Percentiles rank a stretch among this genome's conserved stretches.
Conservation (phyloP, 2,329 filamentous ascomycete genomes). For the Verticillium nubilum region DNA sequence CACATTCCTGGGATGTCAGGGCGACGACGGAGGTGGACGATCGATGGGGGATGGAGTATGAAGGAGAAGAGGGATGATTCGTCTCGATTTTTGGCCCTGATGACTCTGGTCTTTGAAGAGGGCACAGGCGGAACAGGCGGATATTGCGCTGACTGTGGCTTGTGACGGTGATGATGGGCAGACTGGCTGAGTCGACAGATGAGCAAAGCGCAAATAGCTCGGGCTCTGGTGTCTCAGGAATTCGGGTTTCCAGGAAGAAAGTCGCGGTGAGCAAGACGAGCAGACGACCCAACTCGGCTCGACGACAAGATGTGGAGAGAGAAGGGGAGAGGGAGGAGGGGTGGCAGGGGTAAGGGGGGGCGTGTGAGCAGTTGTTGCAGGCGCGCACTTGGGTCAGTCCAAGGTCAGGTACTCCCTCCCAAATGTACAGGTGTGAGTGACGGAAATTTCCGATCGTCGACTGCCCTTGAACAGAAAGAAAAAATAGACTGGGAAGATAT, state of each 20-base stretch:
- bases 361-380: neutral
- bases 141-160: neutral
- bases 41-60: neutral
- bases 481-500: neutral
- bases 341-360: neutral
- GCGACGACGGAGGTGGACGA: neutral
- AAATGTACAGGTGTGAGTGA: neutral
- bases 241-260: constrained; percentile 6
- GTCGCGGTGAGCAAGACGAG: constrained; percentile 6
- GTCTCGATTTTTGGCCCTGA: neutral
- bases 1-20: neutral
- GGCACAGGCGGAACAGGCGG: neutral
- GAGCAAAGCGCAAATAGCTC: neutral
- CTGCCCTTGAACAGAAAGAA: neutral
- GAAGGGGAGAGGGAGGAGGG: neutral
- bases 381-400: neutral
- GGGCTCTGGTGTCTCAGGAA: neutral
- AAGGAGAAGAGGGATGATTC: neutral
- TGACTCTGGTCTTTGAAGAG: neutral
- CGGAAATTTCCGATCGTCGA: neutral
- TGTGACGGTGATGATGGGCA: constrained; percentile 1
- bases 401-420: neutral
- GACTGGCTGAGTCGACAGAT: neutral
- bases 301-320: neutral
- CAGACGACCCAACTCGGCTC: neutral